Evolutionary conservation across 2,329 filamentous ascomycete species (phyloP).

Genomic region (Scolecobasidium constrictum): DNA sequence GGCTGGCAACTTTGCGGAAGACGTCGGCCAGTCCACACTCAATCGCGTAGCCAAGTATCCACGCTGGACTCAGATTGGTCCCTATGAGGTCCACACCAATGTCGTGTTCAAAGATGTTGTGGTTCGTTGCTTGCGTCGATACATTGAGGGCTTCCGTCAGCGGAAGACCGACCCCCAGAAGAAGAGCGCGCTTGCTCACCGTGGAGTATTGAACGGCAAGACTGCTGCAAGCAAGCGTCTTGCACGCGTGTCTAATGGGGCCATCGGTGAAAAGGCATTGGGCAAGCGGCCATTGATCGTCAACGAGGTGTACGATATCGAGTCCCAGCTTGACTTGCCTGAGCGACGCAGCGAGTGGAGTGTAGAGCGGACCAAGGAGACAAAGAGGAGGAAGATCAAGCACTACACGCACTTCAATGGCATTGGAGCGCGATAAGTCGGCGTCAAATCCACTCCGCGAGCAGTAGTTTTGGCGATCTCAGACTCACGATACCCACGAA

Average conservation of each 20-base stretch:
- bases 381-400: too few species aligned
- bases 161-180: too few species aligned
- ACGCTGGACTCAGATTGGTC: not conserved
- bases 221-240: too few species aligned
- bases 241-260: too few species aligned
- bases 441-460: too few species aligned
- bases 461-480: too few species aligned
- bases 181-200: too few species aligned
- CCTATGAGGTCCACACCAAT: conserved; percentile 2
- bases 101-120: not conserved
- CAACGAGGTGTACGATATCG: conserved; percentile 3
- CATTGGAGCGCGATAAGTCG: too few species aligned
- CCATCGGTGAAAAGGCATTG: conserved; percentile 1
- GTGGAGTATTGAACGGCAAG: too few species aligned
- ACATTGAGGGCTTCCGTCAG: not conserved
- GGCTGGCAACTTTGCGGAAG: not conserved
- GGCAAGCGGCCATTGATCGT: conserved; percentile 4
- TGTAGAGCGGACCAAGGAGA: not conserved
- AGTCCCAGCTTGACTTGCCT: conserved; percentile 1
- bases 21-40: not conserved
- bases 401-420: too few species aligned
- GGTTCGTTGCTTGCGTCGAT: not conserved
- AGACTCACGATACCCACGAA: too few species aligned
- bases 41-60: not conserved
- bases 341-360: not conserved